Conservation (phyloP, 768 basidiomycete genomes). For the Hortiboletus campestris region DNA sequence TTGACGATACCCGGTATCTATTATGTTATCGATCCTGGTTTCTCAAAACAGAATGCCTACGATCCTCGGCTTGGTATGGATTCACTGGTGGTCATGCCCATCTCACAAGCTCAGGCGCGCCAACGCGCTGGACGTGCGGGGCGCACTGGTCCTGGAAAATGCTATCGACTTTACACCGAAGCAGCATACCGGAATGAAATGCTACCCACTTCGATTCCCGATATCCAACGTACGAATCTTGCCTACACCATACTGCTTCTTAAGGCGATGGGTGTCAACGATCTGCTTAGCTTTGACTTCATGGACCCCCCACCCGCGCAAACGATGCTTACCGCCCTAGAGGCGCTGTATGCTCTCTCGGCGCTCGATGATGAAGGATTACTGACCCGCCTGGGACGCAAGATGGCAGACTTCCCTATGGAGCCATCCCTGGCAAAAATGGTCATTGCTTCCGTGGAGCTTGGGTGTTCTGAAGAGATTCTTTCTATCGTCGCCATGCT, state of each 20-base stretch:
- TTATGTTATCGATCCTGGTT: slow-evolving; percentile 98
- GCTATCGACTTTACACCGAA: slow-evolving; percentile 96
- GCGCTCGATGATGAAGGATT: slow-evolving; percentile 97
- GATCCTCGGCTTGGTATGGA: slow-evolving; percentile 98
- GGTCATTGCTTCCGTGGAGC: slow-evolving; percentile 95
- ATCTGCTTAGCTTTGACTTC: slow-evolving; percentile 95
- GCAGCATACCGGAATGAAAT: slow-evolving; percentile 99
- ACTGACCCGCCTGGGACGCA: slow-evolving; percentile 89
- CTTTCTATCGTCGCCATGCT: slow-evolving; percentile 97
- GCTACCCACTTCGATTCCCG: slow-evolving; percentile 95
- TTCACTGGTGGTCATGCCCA: slow-evolving; percentile 96
- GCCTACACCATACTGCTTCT: slow-evolving; percentile 90
- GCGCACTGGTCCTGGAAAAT: slow-evolving; percentile 97
- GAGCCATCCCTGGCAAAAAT: slow-evolving; percentile 96
- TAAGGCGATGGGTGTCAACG: slow-evolving; percentile 99
- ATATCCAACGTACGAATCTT: slow-evolving; percentile 95
- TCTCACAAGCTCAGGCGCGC: slow-evolving; percentile 96
- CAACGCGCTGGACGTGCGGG: slow-evolving; percentile 96
- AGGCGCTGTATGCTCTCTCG: slow-evolving; percentile 91
- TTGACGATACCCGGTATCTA: slow-evolving; percentile 98
- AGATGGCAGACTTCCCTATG: slow-evolving; percentile 99
- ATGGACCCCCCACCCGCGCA: slow-evolving; percentile 99
- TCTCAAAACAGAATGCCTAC: slow-evolving; percentile 98
- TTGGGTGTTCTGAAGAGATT: slow-evolving; percentile 98
- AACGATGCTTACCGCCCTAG: slow-evolving; percentile 95